Conservation (phyloP, 2,329 filamentous ascomycete genomes). For the Fusarium setosum region DNA sequence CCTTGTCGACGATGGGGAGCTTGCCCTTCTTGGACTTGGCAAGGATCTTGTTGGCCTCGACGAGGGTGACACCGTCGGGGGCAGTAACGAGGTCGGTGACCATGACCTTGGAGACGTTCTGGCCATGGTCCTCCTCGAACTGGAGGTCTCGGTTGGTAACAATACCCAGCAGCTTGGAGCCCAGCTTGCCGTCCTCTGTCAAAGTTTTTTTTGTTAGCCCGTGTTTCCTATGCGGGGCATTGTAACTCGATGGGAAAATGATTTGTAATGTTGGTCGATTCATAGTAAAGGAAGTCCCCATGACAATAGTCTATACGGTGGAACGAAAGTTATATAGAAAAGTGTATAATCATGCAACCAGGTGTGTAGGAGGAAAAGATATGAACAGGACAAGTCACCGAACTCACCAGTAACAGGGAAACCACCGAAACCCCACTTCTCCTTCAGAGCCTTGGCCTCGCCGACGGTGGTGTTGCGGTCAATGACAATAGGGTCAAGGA, state of each 20-base stretch:
- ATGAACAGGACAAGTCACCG: conserved; percentile 23
- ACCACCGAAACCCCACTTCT: conserved; percentile 98
- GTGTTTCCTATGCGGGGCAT: conserved; percentile 25
- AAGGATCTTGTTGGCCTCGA: conserved; percentile 92
- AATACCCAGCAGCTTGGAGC: conserved; percentile 96
- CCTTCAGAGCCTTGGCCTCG: conserved; percentile 92
- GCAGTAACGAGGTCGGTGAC: conserved; percentile 94
- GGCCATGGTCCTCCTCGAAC: conserved; percentile 82
- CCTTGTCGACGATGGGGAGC: conserved; percentile 88
- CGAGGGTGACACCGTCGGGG: conserved; percentile 81
- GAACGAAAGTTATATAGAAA: conserved; percentile 99
- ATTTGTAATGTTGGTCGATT: conserved; percentile 39
- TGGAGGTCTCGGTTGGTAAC: conserved; percentile 98
- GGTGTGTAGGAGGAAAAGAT: conserved; percentile 4
- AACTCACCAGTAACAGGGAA: conserved; percentile 97
- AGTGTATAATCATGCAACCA: conserved; percentile 81
- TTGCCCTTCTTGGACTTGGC: conserved; percentile 98
- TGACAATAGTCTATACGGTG: conserved; percentile 89
- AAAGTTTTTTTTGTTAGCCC: conserved; percentile 36
- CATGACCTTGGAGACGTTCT: conserved; percentile 90
- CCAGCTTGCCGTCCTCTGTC: conserved; percentile 90
- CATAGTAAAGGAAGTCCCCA: conserved; percentile 73
- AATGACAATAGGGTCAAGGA: conserved; percentile 94
- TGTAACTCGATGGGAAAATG: conserved; percentile 11
- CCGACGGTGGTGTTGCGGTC: conserved; percentile 87